Percentiles rank a stretch among this genome's conserved stretches.
These are phyloP conservation scores for Arthrobotrys musiformis DNA, from an alignment of 2,329 filamentous ascomycete species.

Conservation along the genomic window DNA sequence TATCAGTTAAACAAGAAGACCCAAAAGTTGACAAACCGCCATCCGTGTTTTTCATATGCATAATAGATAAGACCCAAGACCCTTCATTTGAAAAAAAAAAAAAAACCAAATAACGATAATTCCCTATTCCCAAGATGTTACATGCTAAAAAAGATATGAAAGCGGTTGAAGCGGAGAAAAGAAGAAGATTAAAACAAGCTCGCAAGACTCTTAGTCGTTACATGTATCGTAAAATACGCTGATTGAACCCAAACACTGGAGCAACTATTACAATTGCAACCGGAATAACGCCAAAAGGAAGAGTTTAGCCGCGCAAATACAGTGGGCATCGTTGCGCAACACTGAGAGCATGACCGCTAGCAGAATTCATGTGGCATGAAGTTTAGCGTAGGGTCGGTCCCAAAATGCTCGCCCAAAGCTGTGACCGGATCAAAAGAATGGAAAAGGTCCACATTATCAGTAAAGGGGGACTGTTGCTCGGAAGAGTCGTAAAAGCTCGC, in stretches of 20 bases:
- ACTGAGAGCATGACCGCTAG: constrained; percentile 2
- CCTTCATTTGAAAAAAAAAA: background rate
- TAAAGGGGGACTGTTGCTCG: constrained; percentile 5
- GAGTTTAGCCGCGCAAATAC: background rate
- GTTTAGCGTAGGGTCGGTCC: background rate
- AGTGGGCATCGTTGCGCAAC: background rate
- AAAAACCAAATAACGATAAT: background rate
- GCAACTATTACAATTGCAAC: background rate
- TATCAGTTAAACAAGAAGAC: too few species aligned
- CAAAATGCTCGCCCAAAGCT: background rate
- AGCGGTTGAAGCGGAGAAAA: background rate
- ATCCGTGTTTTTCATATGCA: background rate
- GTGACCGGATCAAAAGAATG: constrained; percentile 10
- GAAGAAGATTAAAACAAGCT: background rate
- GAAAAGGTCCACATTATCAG: constrained; percentile 14
- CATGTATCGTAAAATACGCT: constrained; percentile 18
- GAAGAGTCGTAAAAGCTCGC: constrained; percentile 20
- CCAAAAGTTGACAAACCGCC: too few species aligned
- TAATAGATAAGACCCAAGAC: background rate
- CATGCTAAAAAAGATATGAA: background rate
- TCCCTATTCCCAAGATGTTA: background rate
- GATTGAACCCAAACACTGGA: background rate
- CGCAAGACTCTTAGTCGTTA: constrained; percentile 12
- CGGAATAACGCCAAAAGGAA: constrained; percentile 12
- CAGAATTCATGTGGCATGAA: background rate